Evolutionary conservation across 23 red algal genomes (phyloP).

Genomic region (Gracilaria domingensis): DNA sequence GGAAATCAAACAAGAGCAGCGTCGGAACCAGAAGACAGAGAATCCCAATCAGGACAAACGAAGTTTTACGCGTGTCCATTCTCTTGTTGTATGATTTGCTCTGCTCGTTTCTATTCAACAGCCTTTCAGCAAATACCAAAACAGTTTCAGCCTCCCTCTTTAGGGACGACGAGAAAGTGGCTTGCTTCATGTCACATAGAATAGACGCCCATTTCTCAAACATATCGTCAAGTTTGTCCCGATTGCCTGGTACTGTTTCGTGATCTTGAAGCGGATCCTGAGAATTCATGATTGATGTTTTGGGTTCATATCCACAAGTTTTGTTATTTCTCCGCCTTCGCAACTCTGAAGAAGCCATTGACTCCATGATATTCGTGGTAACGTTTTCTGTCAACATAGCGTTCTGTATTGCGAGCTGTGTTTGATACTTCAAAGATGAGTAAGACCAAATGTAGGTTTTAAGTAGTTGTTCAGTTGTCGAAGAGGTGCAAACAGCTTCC

Average conservation of each 20-base stretch:
- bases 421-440: neutral
- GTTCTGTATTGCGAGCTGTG: neutral
- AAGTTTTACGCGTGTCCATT: slow-evolving; percentile 21
- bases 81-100: slow-evolving; percentile 32
- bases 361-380: neutral
- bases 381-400: neutral
- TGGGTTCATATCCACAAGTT: neutral
- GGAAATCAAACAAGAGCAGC: slow-evolving; percentile 27
- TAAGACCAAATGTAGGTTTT: neutral
- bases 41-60: slow-evolving; percentile 23
- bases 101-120: slow-evolving; percentile 32
- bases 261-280: neutral
- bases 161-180: neutral
- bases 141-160: slow-evolving; percentile 13
- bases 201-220: slow-evolving; percentile 6
- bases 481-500: slow-evolving; percentile 6
- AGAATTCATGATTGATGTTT: neutral
- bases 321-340: neutral
- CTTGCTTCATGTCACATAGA: neutral
- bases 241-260: neutral
- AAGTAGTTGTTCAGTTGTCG: neutral
- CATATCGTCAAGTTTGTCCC: neutral
- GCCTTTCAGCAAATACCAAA: neutral
- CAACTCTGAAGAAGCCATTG: neutral
- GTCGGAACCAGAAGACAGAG: slow-evolving; percentile 39